These are phyloP conservation scores for Sporobolomyces phaffii DNA, from an alignment of 768 basidiomycete genomes.

Conservation along the genomic window DNA sequence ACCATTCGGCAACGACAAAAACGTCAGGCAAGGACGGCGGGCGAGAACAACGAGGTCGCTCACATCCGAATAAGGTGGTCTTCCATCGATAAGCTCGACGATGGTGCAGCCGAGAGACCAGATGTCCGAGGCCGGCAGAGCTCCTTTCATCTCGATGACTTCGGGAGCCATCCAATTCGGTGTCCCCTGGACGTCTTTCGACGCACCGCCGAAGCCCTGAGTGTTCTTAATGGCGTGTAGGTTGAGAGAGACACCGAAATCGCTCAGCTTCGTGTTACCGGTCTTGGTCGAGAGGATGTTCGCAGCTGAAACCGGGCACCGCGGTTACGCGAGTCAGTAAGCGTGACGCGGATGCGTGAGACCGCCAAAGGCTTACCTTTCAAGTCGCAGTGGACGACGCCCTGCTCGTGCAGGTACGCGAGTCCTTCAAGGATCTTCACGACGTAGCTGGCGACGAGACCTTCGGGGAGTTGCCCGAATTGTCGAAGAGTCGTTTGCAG, in stretches of 20 bases:
- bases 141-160: constrained; percentile 89
- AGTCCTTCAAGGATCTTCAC: constrained; percentile 95
- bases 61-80: constrained; percentile 77
- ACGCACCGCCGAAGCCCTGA: constrained; percentile 67
- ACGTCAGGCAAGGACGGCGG: background rate
- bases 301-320: constrained; percentile 68
- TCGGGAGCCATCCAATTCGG: constrained; percentile 99
- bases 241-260: constrained; percentile 96
- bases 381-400: constrained; percentile 94
- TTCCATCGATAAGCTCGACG: constrained; percentile 84
- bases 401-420: constrained; percentile 70
- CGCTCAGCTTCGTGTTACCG: constrained; percentile 92
- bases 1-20: background rate
- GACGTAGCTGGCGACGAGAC: constrained; percentile 83
- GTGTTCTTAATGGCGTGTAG: constrained; percentile 73
- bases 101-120: constrained; percentile 95
- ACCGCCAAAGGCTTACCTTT: constrained; percentile 51
- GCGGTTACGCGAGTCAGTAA: too few relatives aligned
- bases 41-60: background rate
- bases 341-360: rapidly evolving
- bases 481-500: constrained; percentile 86
- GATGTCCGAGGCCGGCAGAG: constrained; percentile 86
- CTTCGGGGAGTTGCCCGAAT: constrained; percentile 88
- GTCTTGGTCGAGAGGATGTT: constrained; percentile 71
- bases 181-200: constrained; percentile 66